These are phyloP conservation scores for Sporothrix variecibatus DNA, from an alignment of 2,329 filamentous ascomycete genomes.

Conservation along the genomic window DNA sequence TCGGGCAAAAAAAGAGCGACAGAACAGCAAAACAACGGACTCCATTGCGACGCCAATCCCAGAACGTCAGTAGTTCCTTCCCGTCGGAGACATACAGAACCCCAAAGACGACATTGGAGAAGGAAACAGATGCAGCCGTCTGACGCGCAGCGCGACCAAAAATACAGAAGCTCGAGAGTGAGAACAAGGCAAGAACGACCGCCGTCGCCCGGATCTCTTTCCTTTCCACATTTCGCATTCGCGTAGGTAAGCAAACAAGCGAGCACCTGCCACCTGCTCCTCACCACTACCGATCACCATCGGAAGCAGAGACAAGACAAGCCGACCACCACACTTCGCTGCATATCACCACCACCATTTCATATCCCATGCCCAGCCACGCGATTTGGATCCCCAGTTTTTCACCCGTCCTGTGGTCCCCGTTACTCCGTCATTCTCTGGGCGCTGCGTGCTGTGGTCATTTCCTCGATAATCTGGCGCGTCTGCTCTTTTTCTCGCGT, in stretches of 20 bases:
- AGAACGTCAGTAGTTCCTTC: constrained; percentile 13
- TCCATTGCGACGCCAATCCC: not conserved
- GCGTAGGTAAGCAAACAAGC: not conserved
- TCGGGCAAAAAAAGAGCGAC: constrained; percentile 6
- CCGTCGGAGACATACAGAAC: constrained; percentile 1
- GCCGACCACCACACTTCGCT: not conserved
- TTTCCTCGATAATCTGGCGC: constrained; percentile 18
- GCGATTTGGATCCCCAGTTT: constrained; percentile 20
- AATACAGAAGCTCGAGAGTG: not conserved
- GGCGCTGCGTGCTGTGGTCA: not conserved
- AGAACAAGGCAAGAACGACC: not conserved
- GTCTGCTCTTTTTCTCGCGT: not conserved
- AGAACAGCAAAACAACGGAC: not conserved
- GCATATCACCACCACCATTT: not conserved
- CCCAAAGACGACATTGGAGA: not conserved
- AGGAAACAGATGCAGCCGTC: not conserved
- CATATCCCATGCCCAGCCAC: constrained; percentile 25
- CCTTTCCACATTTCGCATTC: not conserved
- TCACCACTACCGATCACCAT: constrained; percentile 8
- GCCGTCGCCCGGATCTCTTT: not conserved
- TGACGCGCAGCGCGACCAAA: constrained; percentile 10
- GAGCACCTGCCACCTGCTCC: not conserved
- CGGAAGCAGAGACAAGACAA: not conserved
- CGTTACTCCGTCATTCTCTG: not conserved
- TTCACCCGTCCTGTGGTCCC: not conserved